Conservation (phyloP, 2,329 filamentous ascomycete genomes). For the Penicillium olsonii region DNA sequence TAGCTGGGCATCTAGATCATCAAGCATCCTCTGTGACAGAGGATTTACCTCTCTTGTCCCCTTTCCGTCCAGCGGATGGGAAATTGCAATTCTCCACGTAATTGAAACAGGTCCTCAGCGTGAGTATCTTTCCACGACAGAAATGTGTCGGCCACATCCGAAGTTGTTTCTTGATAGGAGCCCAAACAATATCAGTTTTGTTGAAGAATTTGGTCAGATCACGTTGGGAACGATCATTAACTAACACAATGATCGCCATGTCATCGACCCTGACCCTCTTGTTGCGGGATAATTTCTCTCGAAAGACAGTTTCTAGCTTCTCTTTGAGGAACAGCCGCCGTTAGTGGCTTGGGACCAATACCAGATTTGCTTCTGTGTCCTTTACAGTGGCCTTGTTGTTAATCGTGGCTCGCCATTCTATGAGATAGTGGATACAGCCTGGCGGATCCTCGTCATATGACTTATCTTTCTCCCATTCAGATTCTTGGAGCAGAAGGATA, state of each 20-base stretch:
- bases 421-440: slow-evolving; percentile 12
- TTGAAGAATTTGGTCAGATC: slow-evolving; percentile 33
- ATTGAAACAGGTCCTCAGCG: slow-evolving; percentile 11
- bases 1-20: slow-evolving; percentile 9
- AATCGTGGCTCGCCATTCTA: slow-evolving; percentile 31
- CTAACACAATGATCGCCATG: slow-evolving; percentile 21
- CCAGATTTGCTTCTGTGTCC: slow-evolving; percentile 18
- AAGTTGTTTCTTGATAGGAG: slow-evolving; percentile 24
- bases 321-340: slow-evolving; percentile 11
- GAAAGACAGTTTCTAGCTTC: slow-evolving; percentile 14
- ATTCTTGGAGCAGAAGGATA: slow-evolving; percentile 7
- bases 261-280: slow-evolving; percentile 7
- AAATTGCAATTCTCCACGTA: slow-evolving; percentile 7
- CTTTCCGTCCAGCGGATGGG: background rate
- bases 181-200: slow-evolving; percentile 29
- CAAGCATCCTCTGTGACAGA: slow-evolving; percentile 9
- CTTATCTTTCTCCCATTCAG: slow-evolving; percentile 5
- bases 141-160: slow-evolving; percentile 3
- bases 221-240: slow-evolving; percentile 29
- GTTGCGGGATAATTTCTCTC: slow-evolving; percentile 3
- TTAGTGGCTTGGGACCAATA: slow-evolving; percentile 13
- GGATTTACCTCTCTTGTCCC: slow-evolving; percentile 12
- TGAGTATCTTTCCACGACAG: slow-evolving; percentile 10
- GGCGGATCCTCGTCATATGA: slow-evolving; percentile 4
- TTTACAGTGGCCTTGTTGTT: slow-evolving; percentile 14